These are phyloP conservation scores for Neoboletus brunneissimus DNA, from an alignment of 768 basidiomycete species.

Conservation along the genomic window DNA sequence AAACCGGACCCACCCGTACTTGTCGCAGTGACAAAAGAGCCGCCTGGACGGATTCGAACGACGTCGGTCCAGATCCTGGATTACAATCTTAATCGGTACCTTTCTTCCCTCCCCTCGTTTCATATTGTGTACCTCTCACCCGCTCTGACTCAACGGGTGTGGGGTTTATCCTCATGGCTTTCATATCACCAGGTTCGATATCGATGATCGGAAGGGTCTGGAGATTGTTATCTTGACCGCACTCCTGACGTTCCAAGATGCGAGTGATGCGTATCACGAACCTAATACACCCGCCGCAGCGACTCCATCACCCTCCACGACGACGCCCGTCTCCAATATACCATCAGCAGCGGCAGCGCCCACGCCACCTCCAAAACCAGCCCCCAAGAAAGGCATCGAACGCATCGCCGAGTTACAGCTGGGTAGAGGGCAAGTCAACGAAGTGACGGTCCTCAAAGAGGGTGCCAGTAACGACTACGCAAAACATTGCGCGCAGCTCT, in stretches of 20 bases:
- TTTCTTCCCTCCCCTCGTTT: neutral
- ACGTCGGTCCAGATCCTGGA: constrained; percentile 73
- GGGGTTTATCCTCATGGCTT: neutral
- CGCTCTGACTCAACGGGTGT: neutral
- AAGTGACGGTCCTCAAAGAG: constrained; percentile 67
- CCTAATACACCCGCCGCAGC: constrained; percentile 22
- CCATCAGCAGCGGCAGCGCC: constrained; percentile 28
- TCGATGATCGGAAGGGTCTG: constrained; percentile 80
- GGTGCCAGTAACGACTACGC: constrained; percentile 66
- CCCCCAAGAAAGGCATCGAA: constrained; percentile 62
- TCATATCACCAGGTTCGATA: constrained; percentile 61
- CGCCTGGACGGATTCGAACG: constrained; percentile 61
- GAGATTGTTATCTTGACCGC: constrained; percentile 79
- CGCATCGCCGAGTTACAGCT: constrained; percentile 72
- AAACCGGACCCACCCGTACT: constrained; percentile 88
- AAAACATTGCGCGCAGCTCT: constrained; percentile 57
- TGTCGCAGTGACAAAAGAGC: constrained; percentile 78
- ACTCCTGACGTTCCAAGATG: constrained; percentile 74
- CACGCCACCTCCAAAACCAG: constrained; percentile 55
- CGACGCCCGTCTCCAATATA: neutral
- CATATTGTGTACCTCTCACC: neutral
- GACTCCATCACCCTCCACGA: neutral
- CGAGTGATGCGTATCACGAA: constrained; percentile 53
- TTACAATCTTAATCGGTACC: constrained; percentile 77
- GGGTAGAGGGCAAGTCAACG: constrained; percentile 67